A percentile compares a stretch with the other conserved stretches of the same genome.
These are phyloP conservation scores for Brettanomyces bruxellensis DNA, from an alignment of 805 yeast species.

Conservation along the genomic window DNA sequence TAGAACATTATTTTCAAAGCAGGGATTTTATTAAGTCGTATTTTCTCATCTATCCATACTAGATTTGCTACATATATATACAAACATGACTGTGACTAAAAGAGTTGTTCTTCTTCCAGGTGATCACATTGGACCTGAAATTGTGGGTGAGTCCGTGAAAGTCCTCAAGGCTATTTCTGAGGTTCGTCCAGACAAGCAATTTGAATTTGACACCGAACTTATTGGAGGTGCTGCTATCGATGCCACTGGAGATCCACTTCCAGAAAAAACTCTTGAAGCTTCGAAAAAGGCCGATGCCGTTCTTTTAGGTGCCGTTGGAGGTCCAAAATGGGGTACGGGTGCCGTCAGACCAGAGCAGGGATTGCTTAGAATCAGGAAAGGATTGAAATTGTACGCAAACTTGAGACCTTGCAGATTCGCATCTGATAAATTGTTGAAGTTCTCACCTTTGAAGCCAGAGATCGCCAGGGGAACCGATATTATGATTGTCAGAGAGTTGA, in stretches of 20 bases:
- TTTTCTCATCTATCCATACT: background rate
- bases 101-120: conserved; percentile 88
- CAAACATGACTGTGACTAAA: conserved; percentile 29
- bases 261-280: conserved; percentile 75
- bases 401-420: conserved; percentile 95
- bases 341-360: conserved; percentile 97
- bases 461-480: conserved; percentile 87
- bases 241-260: conserved; percentile 87
- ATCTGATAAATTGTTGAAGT: conserved; percentile 69
- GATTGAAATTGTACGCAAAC: conserved; percentile 88
- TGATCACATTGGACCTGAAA: conserved; percentile 94
- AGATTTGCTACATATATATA: background rate
- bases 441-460: conserved; percentile 83
- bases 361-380: conserved; percentile 86
- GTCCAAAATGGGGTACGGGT: conserved; percentile 99
- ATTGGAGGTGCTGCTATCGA: conserved; percentile 99
- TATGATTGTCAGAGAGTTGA: conserved; percentile 89
- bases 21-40: no score
- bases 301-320: conserved; percentile 97
- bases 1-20: no score
- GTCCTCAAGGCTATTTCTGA: conserved; percentile 73
- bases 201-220: conserved; percentile 73
- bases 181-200: conserved; percentile 46
- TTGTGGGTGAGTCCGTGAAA: conserved; percentile 83
- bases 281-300: conserved; percentile 89